Percentiles rank a stretch among this genome's conserved stretches.
phyloP scores from a whole-genome alignment of 1,139 yeast genomes.

The Zygosaccharomyces sapae region DNA sequence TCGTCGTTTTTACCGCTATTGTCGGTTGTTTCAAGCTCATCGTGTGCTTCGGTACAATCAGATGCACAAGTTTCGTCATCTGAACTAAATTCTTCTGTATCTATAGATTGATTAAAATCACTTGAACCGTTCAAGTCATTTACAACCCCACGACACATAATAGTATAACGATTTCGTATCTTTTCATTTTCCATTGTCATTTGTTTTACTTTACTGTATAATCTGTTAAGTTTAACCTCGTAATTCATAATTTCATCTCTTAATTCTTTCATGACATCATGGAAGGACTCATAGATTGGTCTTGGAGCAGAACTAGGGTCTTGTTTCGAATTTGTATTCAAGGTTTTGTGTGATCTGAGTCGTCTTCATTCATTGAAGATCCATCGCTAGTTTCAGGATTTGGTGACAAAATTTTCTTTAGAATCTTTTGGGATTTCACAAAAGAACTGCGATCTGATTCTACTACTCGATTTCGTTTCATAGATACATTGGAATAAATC shows the following conservation, averaged over 20 bases:
- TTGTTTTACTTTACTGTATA: slow-evolving; percentile 16
- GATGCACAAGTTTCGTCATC: slow-evolving; percentile 3
- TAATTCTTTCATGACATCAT: slow-evolving; percentile 6
- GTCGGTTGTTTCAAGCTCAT: not conserved
- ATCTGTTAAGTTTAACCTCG: slow-evolving; percentile 21
- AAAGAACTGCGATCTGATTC: not conserved
- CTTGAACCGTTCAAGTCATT: not conserved
- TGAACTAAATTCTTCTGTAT: not conserved
- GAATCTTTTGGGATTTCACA: not conserved
- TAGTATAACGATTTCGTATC: slow-evolving; percentile 10
- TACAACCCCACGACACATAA: slow-evolving; percentile 1
- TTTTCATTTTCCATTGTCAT: slow-evolving; percentile 10
- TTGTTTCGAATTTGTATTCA: too few species aligned
- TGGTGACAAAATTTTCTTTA: not conserved
- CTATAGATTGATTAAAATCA: not conserved
- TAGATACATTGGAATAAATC: slow-evolving; percentile 8
- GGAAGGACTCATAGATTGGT: not conserved
- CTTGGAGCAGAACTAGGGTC: too few species aligned
- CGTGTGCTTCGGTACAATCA: not conserved
- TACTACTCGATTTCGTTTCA: not conserved
- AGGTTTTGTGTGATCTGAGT: too few species aligned
- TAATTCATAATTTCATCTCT: slow-evolving; percentile 21
- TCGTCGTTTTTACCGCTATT: not conserved
- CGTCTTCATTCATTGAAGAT: too few species aligned
- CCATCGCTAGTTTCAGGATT: not conserved